Conservation (phyloP, 192 early-diverging fungal genomes). For the Powellomyces hirtus region DNA sequence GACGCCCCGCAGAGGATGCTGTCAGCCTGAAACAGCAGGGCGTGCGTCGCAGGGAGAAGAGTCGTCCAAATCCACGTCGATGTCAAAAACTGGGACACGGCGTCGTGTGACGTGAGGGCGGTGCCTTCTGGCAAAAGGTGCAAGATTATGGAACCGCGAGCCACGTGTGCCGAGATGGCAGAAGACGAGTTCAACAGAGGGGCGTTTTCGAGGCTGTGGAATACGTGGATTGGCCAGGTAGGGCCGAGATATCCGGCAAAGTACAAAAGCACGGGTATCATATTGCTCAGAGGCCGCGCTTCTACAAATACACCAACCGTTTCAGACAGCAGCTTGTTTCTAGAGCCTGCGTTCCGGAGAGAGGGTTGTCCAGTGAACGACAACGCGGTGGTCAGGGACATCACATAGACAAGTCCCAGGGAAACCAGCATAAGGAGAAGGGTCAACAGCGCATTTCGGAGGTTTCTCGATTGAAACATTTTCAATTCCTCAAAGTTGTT, state of each 20-base stretch:
- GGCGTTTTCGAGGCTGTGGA: slow-evolving; percentile 1
- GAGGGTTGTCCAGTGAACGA: too few relatives aligned
- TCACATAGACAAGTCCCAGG: too few relatives aligned
- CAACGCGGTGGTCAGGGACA: too few relatives aligned
- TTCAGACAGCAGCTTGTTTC: not conserved
- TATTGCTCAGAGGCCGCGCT: not conserved
- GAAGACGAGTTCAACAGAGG: not conserved
- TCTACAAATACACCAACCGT: slow-evolving; percentile 9
- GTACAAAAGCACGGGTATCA: slow-evolving; percentile 14
- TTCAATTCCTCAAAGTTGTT: too few relatives aligned
- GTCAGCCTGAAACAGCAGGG: slow-evolving; percentile 15
- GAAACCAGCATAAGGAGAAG: too few relatives aligned
- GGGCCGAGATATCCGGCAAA: not conserved
- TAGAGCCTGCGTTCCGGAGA: too few relatives aligned
- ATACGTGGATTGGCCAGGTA: slow-evolving; percentile 16
- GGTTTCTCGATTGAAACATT: too few relatives aligned
- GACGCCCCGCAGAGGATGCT: slow-evolving; percentile 1
- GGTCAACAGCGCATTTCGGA: too few relatives aligned
- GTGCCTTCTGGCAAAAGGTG: not conserved
- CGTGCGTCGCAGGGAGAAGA: not conserved
- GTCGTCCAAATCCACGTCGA: slow-evolving; percentile 10
- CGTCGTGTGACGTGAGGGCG: not conserved
- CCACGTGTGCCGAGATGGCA: not conserved
- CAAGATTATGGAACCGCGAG: not conserved
- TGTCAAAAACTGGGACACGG: slow-evolving; percentile 9